phyloP scores from a whole-genome alignment of 2,329 filamentous ascomycete genomes.

The Talaromyces piceae region DNA sequence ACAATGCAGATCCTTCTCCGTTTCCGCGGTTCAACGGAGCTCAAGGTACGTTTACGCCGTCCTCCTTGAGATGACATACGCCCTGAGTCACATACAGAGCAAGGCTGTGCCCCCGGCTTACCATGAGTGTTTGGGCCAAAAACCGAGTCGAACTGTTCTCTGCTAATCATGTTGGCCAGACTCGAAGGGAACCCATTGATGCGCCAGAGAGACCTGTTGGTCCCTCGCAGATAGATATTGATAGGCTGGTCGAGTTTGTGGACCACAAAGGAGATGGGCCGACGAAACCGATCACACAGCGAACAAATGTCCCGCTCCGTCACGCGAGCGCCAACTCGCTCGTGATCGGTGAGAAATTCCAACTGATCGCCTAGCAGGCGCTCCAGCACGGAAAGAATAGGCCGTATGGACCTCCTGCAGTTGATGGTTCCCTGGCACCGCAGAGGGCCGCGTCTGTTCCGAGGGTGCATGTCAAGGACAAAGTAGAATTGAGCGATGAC shows the following conservation, averaged over 20 bases:
- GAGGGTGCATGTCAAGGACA: neutral
- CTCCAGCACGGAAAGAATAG: neutral
- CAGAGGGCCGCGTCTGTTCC: neutral
- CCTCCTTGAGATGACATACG: neutral
- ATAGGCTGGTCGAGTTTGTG: conserved; percentile 10
- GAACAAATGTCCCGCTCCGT: conserved; percentile 12
- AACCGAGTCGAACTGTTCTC: conserved; percentile 6
- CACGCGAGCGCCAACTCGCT: conserved; percentile 5
- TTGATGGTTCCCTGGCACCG: neutral
- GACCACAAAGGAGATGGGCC: conserved; percentile 12
- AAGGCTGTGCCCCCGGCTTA: conserved; percentile 8
- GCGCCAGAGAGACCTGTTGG: conserved; percentile 12
- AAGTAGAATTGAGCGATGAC: conserved; percentile 12
- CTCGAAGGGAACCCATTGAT: conserved; percentile 15
- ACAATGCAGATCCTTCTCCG: neutral
- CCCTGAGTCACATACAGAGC: conserved; percentile 9
- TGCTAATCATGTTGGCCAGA: conserved; percentile 9
- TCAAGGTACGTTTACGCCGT: conserved; percentile 8
- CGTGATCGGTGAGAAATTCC: neutral
- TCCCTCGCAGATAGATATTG: conserved; percentile 14
- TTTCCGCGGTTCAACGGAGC: neutral
- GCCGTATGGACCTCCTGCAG: neutral
- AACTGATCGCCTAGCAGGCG: neutral
- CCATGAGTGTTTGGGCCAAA: conserved; percentile 15
- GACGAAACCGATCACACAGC: conserved; percentile 13